Evolutionary conservation across 495 filamentous ascomycete species (phyloP).

Genomic region (Penicillium lividum): DNA sequence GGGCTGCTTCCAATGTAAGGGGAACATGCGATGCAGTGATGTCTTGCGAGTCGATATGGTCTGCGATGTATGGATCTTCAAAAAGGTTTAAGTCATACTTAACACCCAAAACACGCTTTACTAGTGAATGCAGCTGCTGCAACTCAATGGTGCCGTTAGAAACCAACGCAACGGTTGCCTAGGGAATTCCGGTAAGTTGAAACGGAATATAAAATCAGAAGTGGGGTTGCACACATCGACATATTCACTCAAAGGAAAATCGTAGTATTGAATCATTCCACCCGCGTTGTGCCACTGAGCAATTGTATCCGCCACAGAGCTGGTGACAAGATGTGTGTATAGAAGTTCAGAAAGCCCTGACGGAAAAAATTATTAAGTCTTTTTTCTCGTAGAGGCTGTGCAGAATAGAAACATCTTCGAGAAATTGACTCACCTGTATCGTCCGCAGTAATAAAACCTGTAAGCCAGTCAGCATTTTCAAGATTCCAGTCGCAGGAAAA

Average conservation of each 20-base stretch:
- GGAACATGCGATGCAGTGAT: slow-evolving; percentile 12
- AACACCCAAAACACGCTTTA: slow-evolving; percentile 6
- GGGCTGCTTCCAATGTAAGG: slow-evolving; percentile 13
- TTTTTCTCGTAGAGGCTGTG: no score
- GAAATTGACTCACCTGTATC: slow-evolving; percentile 4
- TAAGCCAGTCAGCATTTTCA: neutral
- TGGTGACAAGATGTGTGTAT: slow-evolving; percentile 13
- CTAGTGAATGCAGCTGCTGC: slow-evolving; percentile 3
- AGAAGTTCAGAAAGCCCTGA: slow-evolving; percentile 9
- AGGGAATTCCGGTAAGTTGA: neutral
- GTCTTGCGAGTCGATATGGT: slow-evolving; percentile 2
- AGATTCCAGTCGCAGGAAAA: neutral
- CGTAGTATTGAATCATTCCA: slow-evolving; percentile 15
- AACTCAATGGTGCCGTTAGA: slow-evolving; percentile 5
- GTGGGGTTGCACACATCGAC: slow-evolving; percentile 2
- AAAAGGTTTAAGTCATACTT: slow-evolving; percentile 14
- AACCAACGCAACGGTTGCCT: slow-evolving; percentile 7
- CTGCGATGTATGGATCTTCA: slow-evolving; percentile 10
- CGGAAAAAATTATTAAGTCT: no score
- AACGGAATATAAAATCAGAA: neutral
- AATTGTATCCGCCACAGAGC: slow-evolving; percentile 15
- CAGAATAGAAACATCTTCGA: neutral
- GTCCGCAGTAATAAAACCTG: slow-evolving; percentile 13
- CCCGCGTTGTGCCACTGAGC: slow-evolving; percentile 14
- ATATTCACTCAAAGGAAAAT: slow-evolving; percentile 13